Conservation (phyloP, 1,284 basidiomycete species). For the Veloporphyrellus conicus region DNA sequence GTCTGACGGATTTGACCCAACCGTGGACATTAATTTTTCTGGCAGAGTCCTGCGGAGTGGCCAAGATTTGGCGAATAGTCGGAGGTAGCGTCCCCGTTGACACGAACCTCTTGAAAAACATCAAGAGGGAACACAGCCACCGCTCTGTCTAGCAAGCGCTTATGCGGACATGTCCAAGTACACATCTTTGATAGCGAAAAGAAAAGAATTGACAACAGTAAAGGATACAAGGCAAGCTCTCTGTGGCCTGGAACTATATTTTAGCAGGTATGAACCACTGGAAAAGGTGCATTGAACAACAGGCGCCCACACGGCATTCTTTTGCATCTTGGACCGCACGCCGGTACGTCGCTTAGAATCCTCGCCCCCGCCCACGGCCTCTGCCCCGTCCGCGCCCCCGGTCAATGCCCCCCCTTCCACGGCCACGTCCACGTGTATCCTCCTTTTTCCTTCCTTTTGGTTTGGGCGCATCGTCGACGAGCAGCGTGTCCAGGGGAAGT, state of each 20-base stretch:
- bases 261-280: constrained; percentile 20
- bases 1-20: constrained; percentile 81
- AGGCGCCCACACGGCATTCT: constrained; percentile 6
- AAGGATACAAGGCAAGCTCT: constrained; percentile 25
- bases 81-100: constrained; percentile 38
- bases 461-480: constrained; percentile 97
- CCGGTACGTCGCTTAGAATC: constrained; percentile 22
- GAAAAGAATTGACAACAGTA: constrained; percentile 14
- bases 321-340: constrained; percentile 6
- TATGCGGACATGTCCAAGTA: neutral
- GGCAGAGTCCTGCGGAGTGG: constrained; percentile 20
- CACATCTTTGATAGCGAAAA: neutral
- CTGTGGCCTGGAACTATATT: constrained; percentile 17
- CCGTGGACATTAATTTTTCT: constrained; percentile 50
- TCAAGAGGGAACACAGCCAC: constrained; percentile 28
- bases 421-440: constrained; percentile 60
- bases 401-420: constrained; percentile 38
- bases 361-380: constrained; percentile 49
- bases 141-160: too few relatives aligned
- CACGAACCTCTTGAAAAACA: constrained; percentile 29
- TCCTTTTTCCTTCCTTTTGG: constrained; percentile 87
- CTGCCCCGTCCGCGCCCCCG: constrained; percentile 50
- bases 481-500: constrained; percentile 89
- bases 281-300: constrained; percentile 7
- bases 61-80: constrained; percentile 57